Conservation (phyloP, 192 early-diverging fungal genomes). For the Kickxella alabastrina region DNA sequence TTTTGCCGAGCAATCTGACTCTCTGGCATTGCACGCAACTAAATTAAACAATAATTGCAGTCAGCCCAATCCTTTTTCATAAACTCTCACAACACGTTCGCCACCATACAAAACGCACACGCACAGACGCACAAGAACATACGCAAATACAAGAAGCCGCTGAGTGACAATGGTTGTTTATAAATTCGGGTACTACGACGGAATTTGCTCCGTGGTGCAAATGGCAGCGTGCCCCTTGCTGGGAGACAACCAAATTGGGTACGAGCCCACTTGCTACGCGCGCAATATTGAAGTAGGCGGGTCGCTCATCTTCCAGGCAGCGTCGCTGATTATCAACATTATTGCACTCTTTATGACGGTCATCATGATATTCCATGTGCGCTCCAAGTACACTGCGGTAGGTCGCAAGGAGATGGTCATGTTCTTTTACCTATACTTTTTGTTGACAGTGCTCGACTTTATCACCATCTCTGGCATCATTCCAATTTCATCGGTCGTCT, state of each 20-base stretch:
- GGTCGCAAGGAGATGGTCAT: constrained; percentile 98
- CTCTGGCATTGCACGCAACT: too few species aligned
- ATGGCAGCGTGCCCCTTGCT: constrained; percentile 90
- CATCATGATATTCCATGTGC: constrained; percentile 98
- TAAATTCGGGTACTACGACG: constrained; percentile 83
- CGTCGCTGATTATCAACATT: constrained; percentile 90
- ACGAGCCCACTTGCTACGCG: constrained; percentile 91
- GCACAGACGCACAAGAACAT: neutral
- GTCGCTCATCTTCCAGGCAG: constrained; percentile 91
- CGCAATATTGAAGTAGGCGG: constrained; percentile 87
- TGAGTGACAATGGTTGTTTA: too few species aligned
- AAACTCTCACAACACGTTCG: too few species aligned
- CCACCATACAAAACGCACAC: neutral
- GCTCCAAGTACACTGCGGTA: constrained; percentile 98
- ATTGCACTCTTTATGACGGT: constrained; percentile 92
- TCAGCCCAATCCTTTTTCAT: too few species aligned
- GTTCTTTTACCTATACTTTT: constrained; percentile 96
- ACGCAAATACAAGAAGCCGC: constrained; percentile 1
- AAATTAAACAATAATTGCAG: too few species aligned
- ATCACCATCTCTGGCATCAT: constrained; percentile 90
- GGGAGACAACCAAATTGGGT: constrained; percentile 61
- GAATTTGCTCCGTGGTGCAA: constrained; percentile 79
- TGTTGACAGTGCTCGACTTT: constrained; percentile 83
- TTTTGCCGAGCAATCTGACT: constrained; percentile 1
- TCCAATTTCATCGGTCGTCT: constrained; percentile 71